Conservation (phyloP, 75 land plant genomes). For the Picea sitchensis region DNA sequence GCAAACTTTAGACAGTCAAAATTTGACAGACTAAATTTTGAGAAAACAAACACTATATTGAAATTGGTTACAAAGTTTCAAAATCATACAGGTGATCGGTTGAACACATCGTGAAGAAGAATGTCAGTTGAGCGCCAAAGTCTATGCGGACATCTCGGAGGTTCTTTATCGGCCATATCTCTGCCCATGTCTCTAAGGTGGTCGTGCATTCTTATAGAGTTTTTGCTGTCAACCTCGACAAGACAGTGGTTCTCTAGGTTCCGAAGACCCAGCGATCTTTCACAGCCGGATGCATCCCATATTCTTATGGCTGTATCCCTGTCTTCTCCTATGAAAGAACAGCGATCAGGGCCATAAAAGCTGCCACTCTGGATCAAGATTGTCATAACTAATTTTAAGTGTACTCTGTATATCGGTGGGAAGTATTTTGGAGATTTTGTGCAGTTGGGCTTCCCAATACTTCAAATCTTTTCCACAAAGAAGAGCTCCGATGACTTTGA, state of each 20-base stretch:
- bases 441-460: not conserved
- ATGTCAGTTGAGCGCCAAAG: not conserved
- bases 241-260: not conserved
- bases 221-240: not conserved
- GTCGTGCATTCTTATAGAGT: not conserved
- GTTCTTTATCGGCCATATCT: not conserved
- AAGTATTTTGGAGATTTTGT: not conserved
- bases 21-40: not conserved
- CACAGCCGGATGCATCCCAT: not conserved
- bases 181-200: conserved; percentile 1
- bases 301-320: not conserved
- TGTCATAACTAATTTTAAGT: not conserved
- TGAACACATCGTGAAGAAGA: not conserved
- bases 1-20: too few species aligned
- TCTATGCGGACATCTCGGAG: not conserved
- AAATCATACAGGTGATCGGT: not conserved
- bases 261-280: not conserved
- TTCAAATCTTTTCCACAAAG: not conserved
- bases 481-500: not conserved
- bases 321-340: not conserved
- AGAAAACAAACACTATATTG: not conserved
- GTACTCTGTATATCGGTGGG: not conserved
- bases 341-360: too few species aligned
- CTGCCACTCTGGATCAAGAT: not conserved
- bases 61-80: not conserved